phyloP scores from a whole-genome alignment of 345 rosid species.

The Rhizophora mangle region DNA sequence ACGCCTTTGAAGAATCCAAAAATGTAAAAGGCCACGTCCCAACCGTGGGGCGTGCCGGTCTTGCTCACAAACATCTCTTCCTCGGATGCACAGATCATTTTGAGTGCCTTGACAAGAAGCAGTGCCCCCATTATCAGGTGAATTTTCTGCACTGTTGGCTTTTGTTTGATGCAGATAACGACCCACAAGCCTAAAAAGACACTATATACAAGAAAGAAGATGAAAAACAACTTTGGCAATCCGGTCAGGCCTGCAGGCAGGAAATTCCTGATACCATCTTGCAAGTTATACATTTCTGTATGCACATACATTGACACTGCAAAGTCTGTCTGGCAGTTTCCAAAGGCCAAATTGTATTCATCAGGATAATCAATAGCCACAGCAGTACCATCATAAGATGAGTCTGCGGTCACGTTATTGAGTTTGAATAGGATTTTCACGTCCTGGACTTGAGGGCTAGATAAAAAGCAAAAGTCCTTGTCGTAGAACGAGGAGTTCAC shows the following conservation, averaged over 20 bases:
- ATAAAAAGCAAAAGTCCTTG: conserved; percentile 29
- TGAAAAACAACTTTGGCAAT: conserved; percentile 36
- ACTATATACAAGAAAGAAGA: conserved; percentile 31
- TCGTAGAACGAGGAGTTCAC: conserved; percentile 21
- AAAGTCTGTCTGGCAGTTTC: conserved; percentile 46
- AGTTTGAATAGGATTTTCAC: conserved; percentile 32
- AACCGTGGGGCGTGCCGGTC: conserved; percentile 57
- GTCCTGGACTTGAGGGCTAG: conserved; percentile 24
- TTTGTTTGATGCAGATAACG: conserved; percentile 29
- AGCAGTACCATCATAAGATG: conserved; percentile 24
- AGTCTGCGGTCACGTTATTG: conserved; percentile 21
- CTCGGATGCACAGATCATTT: conserved; percentile 49
- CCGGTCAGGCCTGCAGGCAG: conserved; percentile 47
- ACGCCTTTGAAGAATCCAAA: conserved; percentile 59
- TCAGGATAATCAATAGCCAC: conserved; percentile 25
- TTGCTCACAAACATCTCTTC: conserved; percentile 34
- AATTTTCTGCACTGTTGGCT: conserved; percentile 36
- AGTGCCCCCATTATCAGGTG: conserved; percentile 48
- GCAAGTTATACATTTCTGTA: conserved; percentile 47
- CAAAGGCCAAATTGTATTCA: conserved; percentile 41
- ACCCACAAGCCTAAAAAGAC: conserved; percentile 31
- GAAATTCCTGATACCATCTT: conserved; percentile 35
- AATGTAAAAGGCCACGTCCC: conserved; percentile 56
- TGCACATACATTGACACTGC: conserved; percentile 47
- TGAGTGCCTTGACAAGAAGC: conserved; percentile 43